Base-by-base conservation (phyloP, 2,329 filamentous ascomycete species). In the Intubia oerlemansii region DNA sequence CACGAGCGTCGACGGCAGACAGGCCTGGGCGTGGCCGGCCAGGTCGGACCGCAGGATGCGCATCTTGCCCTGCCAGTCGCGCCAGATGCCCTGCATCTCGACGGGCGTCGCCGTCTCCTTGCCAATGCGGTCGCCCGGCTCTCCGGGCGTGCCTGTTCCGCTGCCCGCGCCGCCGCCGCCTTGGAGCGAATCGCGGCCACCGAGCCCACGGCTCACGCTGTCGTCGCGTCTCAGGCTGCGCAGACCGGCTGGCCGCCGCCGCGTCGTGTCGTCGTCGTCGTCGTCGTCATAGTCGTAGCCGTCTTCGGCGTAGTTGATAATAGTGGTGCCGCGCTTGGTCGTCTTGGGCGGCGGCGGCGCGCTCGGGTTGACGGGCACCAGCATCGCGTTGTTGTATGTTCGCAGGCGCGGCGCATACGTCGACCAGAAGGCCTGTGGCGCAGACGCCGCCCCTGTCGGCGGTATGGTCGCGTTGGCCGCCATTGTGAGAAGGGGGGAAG, bases 251-350 rank as follows among this genome's bases (percentile, higher is more conserved):
- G 79, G 77, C 2, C 74, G 73, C 37, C 85, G 72, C 37, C 80
- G 66, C 34, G 66, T 75, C 36, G 81, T 76, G 28, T 77, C 73
- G 36, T 77, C 73, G 36, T 81, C 77, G 32, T 73, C 66, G 21
- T 70, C 66, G 14, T 25, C 12, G 32, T 66, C 50, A 43, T 85
- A 82, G 39, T 93, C 85, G 44, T 75, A 91, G 26, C 84, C 84
- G 48, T 95, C 85, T 48, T 98, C 88, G 15, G 88, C 85, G 46
- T 98, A 98, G 54, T 93, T 98, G 53, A 95, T 88, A 37, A 85
- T 79, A 19, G 80, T 88, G 2, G 88, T 95, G 33, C 88, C 88
- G 51, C 88, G 76, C 57, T 98, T 95, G 7, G 88, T 95, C n/a
- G 79, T 91, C 46, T 85, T 70, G 22, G 74, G 66, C 15, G 69